phyloP scores from a whole-genome alignment of 2,329 filamentous ascomycete species.

The Fusarium gaditjirri region DNA sequence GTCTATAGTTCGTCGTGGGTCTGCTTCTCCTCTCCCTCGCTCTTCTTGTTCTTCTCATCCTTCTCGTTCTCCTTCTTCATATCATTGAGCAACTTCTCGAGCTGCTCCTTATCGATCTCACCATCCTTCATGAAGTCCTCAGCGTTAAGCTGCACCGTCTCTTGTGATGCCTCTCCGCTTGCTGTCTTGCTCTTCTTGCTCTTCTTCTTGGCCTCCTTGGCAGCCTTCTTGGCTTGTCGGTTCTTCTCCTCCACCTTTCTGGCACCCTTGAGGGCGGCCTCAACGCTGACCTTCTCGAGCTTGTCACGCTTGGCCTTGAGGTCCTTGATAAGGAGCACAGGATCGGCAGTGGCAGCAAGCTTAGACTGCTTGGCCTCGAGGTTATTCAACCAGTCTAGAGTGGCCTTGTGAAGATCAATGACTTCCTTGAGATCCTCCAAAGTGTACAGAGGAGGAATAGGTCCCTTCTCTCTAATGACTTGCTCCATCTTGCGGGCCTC shows the following conservation, averaged over 20 bases:
- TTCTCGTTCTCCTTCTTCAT: slow-evolving; percentile 36
- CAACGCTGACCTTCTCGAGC: slow-evolving; percentile 75
- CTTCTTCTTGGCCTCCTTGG: slow-evolving; percentile 54
- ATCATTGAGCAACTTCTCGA: slow-evolving; percentile 44
- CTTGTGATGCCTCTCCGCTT: slow-evolving; percentile 49
- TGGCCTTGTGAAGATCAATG: slow-evolving; percentile 69
- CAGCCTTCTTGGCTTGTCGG: slow-evolving; percentile 59
- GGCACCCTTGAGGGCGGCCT: slow-evolving; percentile 76
- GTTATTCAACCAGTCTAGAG: slow-evolving; percentile 78
- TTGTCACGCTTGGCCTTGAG: slow-evolving; percentile 74
- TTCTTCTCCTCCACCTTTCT: slow-evolving; percentile 63
- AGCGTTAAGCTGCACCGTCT: slow-evolving; percentile 56
- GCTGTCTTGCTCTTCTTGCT: slow-evolving; percentile 55
- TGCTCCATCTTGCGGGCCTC: slow-evolving; percentile 59
- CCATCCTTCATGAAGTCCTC: slow-evolving; percentile 59
- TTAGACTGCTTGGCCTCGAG: slow-evolving; percentile 77
- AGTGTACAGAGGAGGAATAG: slow-evolving; percentile 75
- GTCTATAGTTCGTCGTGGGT: slow-evolving; percentile 52
- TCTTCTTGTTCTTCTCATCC: slow-evolving; percentile 30
- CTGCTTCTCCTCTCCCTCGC: slow-evolving; percentile 38
- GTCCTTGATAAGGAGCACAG: slow-evolving; percentile 78
- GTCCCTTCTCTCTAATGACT: slow-evolving; percentile 57
- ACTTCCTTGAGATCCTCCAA: slow-evolving; percentile 76
- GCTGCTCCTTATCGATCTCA: slow-evolving; percentile 44
- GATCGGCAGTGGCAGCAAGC: slow-evolving; percentile 76